Evolutionary conservation across 495 filamentous ascomycete species (phyloP).

Genomic region (Neurospora sp.): DNA sequence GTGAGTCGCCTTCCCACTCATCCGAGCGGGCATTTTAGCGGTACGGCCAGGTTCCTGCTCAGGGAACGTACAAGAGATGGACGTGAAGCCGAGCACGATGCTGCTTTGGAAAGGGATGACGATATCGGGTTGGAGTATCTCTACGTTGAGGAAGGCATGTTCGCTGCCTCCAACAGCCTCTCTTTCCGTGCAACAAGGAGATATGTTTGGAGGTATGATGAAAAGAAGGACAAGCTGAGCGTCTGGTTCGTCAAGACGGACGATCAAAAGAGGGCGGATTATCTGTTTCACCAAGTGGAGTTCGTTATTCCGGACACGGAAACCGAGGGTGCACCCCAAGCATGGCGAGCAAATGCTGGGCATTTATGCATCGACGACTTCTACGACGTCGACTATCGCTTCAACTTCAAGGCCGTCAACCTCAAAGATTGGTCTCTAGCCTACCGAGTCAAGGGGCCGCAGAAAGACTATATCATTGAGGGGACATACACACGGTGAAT

Average conservation of each 20-base stretch:
- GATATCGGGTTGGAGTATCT: slow-evolving; percentile 50
- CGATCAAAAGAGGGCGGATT: slow-evolving; percentile 48
- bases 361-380: slow-evolving; percentile 57
- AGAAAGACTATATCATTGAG: slow-evolving; percentile 56
- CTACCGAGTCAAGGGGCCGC: slow-evolving; percentile 55
- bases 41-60: slow-evolving; percentile 54
- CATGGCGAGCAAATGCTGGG: slow-evolving; percentile 47
- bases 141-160: slow-evolving; percentile 54
- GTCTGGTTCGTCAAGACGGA: slow-evolving; percentile 58
- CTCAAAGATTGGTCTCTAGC: slow-evolving; percentile 44
- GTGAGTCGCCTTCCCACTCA: slow-evolving; percentile 34
- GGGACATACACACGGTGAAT: slow-evolving; percentile 34
- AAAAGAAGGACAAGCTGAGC: slow-evolving; percentile 42
- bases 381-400: slow-evolving; percentile 53
- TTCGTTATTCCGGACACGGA: slow-evolving; percentile 19
- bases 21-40: slow-evolving; percentile 51
- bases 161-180: slow-evolving; percentile 38
- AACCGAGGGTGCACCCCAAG: slow-evolving; percentile 7
- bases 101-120: slow-evolving; percentile 16
- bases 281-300: slow-evolving; percentile 54
- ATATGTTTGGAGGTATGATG: slow-evolving; percentile 50
- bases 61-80: slow-evolving; percentile 40
- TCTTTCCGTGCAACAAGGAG: slow-evolving; percentile 40
- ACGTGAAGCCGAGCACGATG: slow-evolving; percentile 27
- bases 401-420: slow-evolving; percentile 45